Evolutionary conservation across 495 filamentous ascomycete genomes (phyloP).

Genomic region (Halenospora varia): DNA sequence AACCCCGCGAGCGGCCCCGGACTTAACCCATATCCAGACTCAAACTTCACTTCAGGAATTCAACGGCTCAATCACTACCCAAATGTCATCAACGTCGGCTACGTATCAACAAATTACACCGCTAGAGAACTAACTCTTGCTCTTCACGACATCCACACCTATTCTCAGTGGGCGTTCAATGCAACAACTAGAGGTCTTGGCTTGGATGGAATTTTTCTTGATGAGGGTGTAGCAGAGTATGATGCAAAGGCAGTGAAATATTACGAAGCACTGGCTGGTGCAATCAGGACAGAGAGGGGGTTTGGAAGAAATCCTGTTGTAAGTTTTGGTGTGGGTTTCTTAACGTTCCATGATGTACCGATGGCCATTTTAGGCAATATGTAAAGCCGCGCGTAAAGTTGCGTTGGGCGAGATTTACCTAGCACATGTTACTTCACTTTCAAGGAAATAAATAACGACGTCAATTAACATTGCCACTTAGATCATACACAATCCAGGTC

Average conservation of each 20-base stretch:
- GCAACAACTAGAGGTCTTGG: background rate
- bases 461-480: slow-evolving; percentile 10
- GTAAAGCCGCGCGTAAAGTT: background rate
- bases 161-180: slow-evolving; percentile 35
- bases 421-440: background rate
- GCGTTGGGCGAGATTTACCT: background rate
- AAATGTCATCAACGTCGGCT: slow-evolving; percentile 43
- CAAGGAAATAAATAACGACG: background rate
- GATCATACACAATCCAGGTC: slow-evolving; percentile 48
- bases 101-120: slow-evolving; percentile 36
- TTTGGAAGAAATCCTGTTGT: slow-evolving; percentile 13
- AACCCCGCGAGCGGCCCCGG: slow-evolving; percentile 38
- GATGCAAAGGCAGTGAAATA: background rate
- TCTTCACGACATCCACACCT: slow-evolving; percentile 33
- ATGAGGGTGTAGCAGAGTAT: slow-evolving; percentile 20
- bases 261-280: background rate
- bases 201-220: slow-evolving; percentile 24
- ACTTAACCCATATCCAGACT: background rate
- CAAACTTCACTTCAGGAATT: slow-evolving; percentile 29
- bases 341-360: background rate
- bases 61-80: slow-evolving; percentile 35
- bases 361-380: slow-evolving; percentile 1
- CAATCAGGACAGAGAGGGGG: background rate
- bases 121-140: slow-evolving; percentile 27
- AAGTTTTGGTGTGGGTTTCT: background rate